Evolutionary conservation across 176 grass and related monocot species (phyloP), one percentile per base, ranked within the genome.

Genomic region (Raddia distichophylla): DNA sequence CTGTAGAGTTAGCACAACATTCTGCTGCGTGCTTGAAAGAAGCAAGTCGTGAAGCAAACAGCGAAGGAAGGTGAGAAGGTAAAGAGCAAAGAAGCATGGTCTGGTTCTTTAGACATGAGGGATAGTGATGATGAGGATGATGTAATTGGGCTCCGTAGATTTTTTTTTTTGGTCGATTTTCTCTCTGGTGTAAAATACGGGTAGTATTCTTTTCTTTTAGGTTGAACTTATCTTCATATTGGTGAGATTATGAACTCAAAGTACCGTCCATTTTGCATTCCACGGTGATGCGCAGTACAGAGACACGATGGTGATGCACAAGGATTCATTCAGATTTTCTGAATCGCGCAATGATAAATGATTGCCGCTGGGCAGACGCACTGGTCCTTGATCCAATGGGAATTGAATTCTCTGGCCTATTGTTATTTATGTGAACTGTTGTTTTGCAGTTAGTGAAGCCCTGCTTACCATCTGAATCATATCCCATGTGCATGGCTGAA

Each of bases 381-480:
- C 66, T 82, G 75, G 76, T 45, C 42, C 49, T 59, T 73, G 76
- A 73, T 86, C 22, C 49, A 42, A 67, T 16, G 34, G 50, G 50
- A 89, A 82, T 82, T 89, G 72, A 86, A 82, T 82, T 47, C 77
- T 66, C 32, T 71, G 87, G 78, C 57, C 19, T 55, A 64, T 77
- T 77, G 77, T 58, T 33, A 65, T 89, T 82, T 82, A 64, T 58
- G 66, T 78, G 19, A 71, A 82, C 73, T 86, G 66, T 73, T 73
- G 66, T 73, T 73, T 69, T 62, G 71, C 73, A 40, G 60, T 59
- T 15, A 85, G 82, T 43, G 8, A 73, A n/a, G n/a, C n/a, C n/a
- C n/a, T 89, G 78, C 77, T 22, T 89, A 72, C 77, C 8, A 13
- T 42, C 60, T 56, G 42, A 67, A 75, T 75, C 69, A n/a, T n/a